Evolutionary conservation across 2,329 filamentous ascomycete species (phyloP), one percentile per base, ranked within the genome.

Genomic region (Catunica adiposa): DNA sequence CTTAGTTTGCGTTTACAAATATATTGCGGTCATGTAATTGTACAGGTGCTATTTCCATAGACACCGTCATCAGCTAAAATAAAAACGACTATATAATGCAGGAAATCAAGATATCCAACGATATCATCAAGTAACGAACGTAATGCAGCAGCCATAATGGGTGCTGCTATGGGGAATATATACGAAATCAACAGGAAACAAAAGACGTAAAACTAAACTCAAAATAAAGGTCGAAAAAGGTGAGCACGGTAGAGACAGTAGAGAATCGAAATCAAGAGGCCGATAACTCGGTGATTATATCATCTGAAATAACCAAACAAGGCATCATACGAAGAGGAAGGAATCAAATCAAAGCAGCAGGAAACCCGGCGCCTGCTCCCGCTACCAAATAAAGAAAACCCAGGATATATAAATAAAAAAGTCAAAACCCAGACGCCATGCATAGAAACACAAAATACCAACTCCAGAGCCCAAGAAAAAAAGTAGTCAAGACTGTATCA

Each of bases 401-500:
- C 29, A 34, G 29, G 11, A 34, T 34, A n/a, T 42, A n/a, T 42
- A 42, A 42, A 37, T 37, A 37, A 37, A n/a, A n/a, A n/a, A 51
- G 5, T 46, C 52, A 31, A 55, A 34, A 55, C 53, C 37, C 54
- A 42, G 25, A 46, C 31, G 22, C 37, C 51, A 40, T n/a, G 29
- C 29, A 51, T 46, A 26, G 31, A 55, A 54, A 15, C 26, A 55
- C 14, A 40, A 23, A 34, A 42, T 31, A 7, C 47, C 40, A 47
- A 44, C 46, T 31, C 20, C 40, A 52, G 20, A 44, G 26, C 54
- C 54, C 44, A 48, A 54, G 17, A 42, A n/a, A 55, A 46, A 29
- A 15, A 52, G n/a, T n/a, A n/a, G 5, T 46, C 48, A 53, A 51
- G 15, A 46, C 22, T 48, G 22, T 23, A 48, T 48, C 22, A 11